Evolutionary conservation across 306 rosid genomes (phyloP), one percentile per base, ranked within the genome.

Genomic region (Corylus americana): DNA sequence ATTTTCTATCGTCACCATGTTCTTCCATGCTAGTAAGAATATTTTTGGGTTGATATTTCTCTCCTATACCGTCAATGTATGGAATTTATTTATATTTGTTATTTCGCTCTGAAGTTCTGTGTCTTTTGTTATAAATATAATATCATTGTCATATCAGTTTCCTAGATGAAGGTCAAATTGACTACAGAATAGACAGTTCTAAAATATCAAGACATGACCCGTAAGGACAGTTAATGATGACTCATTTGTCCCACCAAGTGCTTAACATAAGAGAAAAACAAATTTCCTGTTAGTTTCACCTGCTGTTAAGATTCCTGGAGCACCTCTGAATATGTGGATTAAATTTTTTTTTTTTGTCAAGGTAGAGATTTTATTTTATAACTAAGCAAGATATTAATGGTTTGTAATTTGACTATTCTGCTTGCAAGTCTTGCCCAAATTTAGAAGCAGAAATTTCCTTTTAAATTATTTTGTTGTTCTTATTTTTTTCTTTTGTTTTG

Each of bases 1-100:
- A 79, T 73, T 72, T 71, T 76, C 61, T 51, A 75, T 64, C 54
- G 59, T 70, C 31, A 51, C 68, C 51, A 42, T 76, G 50, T 45
- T 47, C 62, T 62, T 73, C 12, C 47, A 57, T 44, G 68, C 64
- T 59, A 58, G 70, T 67, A 73, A 49, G 11, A 69, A 42, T 5
- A 39, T 39, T 39, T 42, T 42, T 42, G 45, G 55, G 10, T 77
- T 67, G 74, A 74, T 18, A 39, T 29, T 2, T 63, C 37, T 66
- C 54, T 42, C 45, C 13, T 55, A 12, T 25, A 18, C 29, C 18
- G 16, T 67, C 13, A 67, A 39, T 2, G 12, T 39, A 20, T 16
- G 8, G 10, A 63, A 13, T 63, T 63, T 63, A 63, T 7, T 63
- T 35, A 2, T 29, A 27, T 57, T 5, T 57, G 6, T 59, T 4